These are phyloP conservation scores for Beta lomatogona DNA, from an alignment of 179 eudicot species.

Conservation along the genomic window DNA sequence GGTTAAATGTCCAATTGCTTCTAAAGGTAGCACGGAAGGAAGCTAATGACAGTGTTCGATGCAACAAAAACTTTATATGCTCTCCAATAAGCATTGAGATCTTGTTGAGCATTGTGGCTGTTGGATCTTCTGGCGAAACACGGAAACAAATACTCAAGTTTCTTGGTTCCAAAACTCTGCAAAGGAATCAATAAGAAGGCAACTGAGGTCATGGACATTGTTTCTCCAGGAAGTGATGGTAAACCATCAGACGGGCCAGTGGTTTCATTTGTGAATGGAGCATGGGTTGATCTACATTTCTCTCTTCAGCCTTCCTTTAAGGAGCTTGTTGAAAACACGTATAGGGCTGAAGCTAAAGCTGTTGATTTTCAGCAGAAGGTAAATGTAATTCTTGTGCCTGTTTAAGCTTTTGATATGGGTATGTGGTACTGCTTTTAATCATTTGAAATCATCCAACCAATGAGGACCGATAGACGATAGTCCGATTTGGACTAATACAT, in stretches of 20 bases:
- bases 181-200: constrained; percentile 24
- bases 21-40: constrained; percentile 20
- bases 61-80: constrained; percentile 24
- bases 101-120: constrained; percentile 25
- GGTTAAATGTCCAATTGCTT: too few species aligned
- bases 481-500: too few species aligned
- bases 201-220: constrained; percentile 16
- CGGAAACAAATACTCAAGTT: constrained; percentile 23
- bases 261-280: constrained; percentile 25
- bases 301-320: constrained; percentile 20
- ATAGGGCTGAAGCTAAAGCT: constrained; percentile 27
- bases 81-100: constrained; percentile 26
- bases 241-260: background rate
- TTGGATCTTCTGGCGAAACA: constrained; percentile 30
- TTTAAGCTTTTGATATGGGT: too few species aligned
- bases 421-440: too few species aligned
- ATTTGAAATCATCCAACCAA: too few species aligned
- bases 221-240: constrained; percentile 1
- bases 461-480: too few species aligned
- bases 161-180: constrained; percentile 21
- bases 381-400: background rate
- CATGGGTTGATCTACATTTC: constrained; percentile 21
- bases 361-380: constrained; percentile 28
- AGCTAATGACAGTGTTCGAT: constrained; percentile 20
- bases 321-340: constrained; percentile 23